A percentile compares a stretch with the other conserved stretches of the same genome.
phyloP scores from a whole-genome alignment of 768 basidiomycete species.

The Hemileccinum rubropunctum region DNA sequence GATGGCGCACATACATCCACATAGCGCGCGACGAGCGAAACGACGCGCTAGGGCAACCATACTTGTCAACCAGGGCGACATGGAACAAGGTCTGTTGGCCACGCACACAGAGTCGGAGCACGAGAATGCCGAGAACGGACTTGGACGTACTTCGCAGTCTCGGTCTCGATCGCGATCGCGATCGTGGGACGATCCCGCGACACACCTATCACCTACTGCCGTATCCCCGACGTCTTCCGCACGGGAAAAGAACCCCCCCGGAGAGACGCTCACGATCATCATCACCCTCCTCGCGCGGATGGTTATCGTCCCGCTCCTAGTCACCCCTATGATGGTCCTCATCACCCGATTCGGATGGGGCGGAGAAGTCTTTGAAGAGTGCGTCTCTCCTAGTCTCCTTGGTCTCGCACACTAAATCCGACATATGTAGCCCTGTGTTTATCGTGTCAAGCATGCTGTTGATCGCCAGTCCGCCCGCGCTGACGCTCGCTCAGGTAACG shows the following conservation, averaged over 20 bases:
- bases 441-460: conserved; percentile 82
- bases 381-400: conserved; percentile 30
- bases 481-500: conserved; percentile 58
- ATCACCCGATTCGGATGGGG: conserved; percentile 48
- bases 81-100: neutral
- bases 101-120: conserved; percentile 3
- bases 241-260: conserved; percentile 33
- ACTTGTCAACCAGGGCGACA: too few species aligned
- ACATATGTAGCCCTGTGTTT: conserved; percentile 70
- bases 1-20: conserved; percentile 6
- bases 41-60: neutral
- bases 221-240: neutral
- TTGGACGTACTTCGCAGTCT: neutral
- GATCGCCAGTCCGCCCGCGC: conserved; percentile 78
- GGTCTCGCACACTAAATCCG: too few species aligned
- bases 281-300: conserved; percentile 83
- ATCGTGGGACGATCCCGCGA: neutral
- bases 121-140: neutral
- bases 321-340: conserved; percentile 74
- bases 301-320: conserved; percentile 76
- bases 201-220: neutral
- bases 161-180: neutral
- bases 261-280: conserved; percentile 82
- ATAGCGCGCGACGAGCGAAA: neutral
- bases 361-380: conserved; percentile 68